Conservation (phyloP, 1,284 basidiomycete genomes). For the Microbotryum lychnidis-dioicae region DNA sequence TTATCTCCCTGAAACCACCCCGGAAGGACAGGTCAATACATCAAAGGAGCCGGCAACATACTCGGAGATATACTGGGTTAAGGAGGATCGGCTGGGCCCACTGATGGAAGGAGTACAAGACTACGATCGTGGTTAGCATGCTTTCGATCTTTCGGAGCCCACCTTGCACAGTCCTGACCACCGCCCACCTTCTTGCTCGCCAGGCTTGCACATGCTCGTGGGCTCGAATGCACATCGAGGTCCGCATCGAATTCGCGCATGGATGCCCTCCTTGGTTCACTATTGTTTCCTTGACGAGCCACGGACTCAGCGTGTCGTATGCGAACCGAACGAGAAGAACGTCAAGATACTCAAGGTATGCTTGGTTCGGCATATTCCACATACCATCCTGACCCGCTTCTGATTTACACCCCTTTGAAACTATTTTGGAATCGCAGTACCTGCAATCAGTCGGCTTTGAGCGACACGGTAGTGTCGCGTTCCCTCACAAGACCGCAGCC, state of each 20-base stretch:
- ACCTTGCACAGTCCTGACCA: conserved; percentile 40
- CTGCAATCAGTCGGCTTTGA: conserved; percentile 32
- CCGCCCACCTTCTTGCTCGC: neutral
- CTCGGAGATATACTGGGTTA: conserved; percentile 49
- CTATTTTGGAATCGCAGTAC: conserved; percentile 15
- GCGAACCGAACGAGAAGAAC: conserved; percentile 45
- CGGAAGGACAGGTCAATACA: conserved; percentile 43
- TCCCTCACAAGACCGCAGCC: conserved; percentile 34
- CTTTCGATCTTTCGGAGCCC: conserved; percentile 16
- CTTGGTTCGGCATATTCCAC: too few relatives aligned
- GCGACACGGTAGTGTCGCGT: conserved; percentile 27
- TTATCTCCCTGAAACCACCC: conserved; percentile 4
- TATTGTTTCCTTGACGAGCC: conserved; percentile 49
- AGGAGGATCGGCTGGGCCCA: conserved; percentile 40
- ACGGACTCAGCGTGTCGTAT: conserved; percentile 46
- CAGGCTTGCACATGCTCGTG: conserved; percentile 34
- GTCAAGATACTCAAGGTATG: conserved; percentile 27
- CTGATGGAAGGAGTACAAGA: conserved; percentile 40
- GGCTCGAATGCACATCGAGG: conserved; percentile 31
- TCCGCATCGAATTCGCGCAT: conserved; percentile 43
- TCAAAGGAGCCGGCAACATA: conserved; percentile 53
- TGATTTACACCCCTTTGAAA: too few relatives aligned
- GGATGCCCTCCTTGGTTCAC: conserved; percentile 47
- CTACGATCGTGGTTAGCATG: conserved; percentile 46
- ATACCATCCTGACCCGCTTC: too few relatives aligned